Base-by-base conservation (phyloP, 352 stramenopile species). In the Phytophthora uliginosa region DNA sequence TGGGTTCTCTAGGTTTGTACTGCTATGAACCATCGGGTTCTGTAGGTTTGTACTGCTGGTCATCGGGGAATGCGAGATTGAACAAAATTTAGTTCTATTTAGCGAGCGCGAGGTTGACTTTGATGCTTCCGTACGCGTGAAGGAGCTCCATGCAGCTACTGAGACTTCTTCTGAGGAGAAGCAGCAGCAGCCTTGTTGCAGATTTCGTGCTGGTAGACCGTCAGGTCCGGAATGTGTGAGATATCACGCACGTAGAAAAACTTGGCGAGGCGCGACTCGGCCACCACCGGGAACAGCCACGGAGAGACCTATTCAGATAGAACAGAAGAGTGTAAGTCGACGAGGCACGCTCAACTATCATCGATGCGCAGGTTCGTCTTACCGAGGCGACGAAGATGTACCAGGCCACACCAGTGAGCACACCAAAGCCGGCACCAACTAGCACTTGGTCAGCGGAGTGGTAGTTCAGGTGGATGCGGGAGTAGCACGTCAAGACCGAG, bases 401-500 rank as follows among this genome's bases (percentile, higher is more conserved):
- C 89, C 89, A 96, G 10, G 71, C 24, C 20, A 86, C 52, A 1
- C 86, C 89, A 47, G 63, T 66, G 17, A 84, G 26, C 3, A 71
- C 58, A 17, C 90, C 90, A 7, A 95, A 71, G 10, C 74, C 64
- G 9, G 76, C 81, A 10, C 90, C 90, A 12, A 83, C 83, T 7
- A 72, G 20, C 24, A 95, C 88, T 78, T 96, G 90, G n/a, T 91
- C 85, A 18, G 76, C 67, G 18, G 82, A 90, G 73, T 96, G 90
- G 65, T 96, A 96, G 18, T 88, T 87, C 18, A 96, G 75, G 24
- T 86, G 89, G 7, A 95, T 82, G 31, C 90, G 84, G 48, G 90
- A 96, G 64, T 91, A 80, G 57, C 83, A 90, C 22, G 93, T 90
- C 3, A 92, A 38, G 17, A 66, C 56, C 1, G 88, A 84, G 15